These are phyloP conservation scores for Fimicolochytrium jonesii DNA, from an alignment of 192 early-diverging fungal genomes.

Conservation along the genomic window DNA sequence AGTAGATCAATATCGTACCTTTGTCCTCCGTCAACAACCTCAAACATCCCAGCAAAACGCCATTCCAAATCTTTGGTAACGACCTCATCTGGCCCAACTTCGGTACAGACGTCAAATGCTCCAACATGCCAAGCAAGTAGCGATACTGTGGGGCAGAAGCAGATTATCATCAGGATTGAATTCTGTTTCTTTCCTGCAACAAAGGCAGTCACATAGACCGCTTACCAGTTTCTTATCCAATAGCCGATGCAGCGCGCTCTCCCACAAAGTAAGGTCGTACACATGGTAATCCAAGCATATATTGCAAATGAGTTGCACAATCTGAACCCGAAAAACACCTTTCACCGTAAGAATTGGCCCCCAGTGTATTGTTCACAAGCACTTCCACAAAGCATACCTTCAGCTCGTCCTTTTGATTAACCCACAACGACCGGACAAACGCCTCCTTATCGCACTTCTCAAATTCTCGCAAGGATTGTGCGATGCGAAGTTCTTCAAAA, in stretches of 20 bases:
- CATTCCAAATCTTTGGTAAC: constrained; percentile 37
- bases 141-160: constrained; percentile 28
- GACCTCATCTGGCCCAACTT: constrained; percentile 27
- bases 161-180: too few species aligned
- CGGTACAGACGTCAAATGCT: constrained; percentile 34
- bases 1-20: constrained; percentile 10
- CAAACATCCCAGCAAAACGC: constrained; percentile 25
- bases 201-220: neutral
- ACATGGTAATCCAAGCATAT: constrained; percentile 67
- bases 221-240: constrained; percentile 31
- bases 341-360: too few species aligned
- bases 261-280: constrained; percentile 56
- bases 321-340: too few species aligned
- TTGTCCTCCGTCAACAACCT: constrained; percentile 10
- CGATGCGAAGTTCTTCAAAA: constrained; percentile 66
- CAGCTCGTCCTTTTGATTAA: constrained; percentile 54
- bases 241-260: constrained; percentile 54
- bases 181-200: too few species aligned
- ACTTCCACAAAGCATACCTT: constrained; percentile 38
- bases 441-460: constrained; percentile 60
- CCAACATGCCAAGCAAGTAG: constrained; percentile 52
- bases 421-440: constrained; percentile 64
- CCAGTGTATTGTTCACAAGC: too few species aligned
- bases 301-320: constrained; percentile 64
- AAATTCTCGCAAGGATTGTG: constrained; percentile 56